Evolutionary conservation across 352 stramenopile genomes (phyloP), one percentile per base, ranked within the genome.

Genomic region (Peronospora destructor): DNA sequence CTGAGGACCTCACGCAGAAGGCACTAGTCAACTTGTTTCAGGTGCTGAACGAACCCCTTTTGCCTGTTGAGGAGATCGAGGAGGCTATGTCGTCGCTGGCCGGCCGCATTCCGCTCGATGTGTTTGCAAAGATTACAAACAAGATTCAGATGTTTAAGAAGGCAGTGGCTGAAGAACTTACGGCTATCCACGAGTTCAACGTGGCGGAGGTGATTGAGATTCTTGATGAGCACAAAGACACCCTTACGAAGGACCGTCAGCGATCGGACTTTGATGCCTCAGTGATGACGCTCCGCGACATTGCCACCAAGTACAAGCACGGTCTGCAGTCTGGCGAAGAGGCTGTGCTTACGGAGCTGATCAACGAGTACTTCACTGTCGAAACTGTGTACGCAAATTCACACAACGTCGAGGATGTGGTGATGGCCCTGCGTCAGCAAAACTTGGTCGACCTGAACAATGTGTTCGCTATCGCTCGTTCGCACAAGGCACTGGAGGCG

Each of bases 41-140:
- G 23, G 66, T 74, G 26, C 66, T 91, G 5, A 67, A 62, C 12
- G 70, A 86, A 53, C 74, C 74, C 6, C 59, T 94, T n/a, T 58
- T 97, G 19, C 85, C 87, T 6, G 71, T 94, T 9, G 81, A 95
- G 32, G 95, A 99, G 82, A 89, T 99, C 49, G 95, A 98, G 64
- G 96, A 98, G 60, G 86, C 94, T 21, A 82, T 99, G 53, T 98
- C 96, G 26, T 89, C 97, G 6, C 80, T 98, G 6, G 95, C 89
- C 34, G 93, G 95, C n/a, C 84, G 95, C 50, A 97, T 99, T 52
- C 91, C 97, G 33, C 78, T 85, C 1, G 62, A 85, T 13, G 76
- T 99, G 34, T 97, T 96, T 53, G 77, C 86, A 17, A 71, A 87
- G 43, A 91, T 98, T 48, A 86, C 72, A 17, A 75, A 87, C 64